A percentile compares a stretch with the other conserved stretches of the same genome.
These are phyloP conservation scores for Hanseniaspora guilliermondii DNA, from an alignment of 805 yeast genomes.

Conservation along the genomic window DNA sequence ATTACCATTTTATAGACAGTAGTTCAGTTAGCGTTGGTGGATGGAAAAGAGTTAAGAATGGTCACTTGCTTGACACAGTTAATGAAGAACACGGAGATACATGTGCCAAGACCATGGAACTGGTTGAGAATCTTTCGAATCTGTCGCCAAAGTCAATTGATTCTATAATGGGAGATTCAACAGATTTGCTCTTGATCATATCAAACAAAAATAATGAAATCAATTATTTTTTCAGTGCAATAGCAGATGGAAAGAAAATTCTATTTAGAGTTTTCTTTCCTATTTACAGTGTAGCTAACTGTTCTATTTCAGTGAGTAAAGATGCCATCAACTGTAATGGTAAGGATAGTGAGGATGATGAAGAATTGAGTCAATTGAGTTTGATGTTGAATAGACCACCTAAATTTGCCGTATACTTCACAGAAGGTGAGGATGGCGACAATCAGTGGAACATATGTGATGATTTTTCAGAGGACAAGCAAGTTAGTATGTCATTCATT, in stretches of 20 bases:
- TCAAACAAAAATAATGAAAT: constrained; percentile 60
- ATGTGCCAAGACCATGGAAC: constrained; percentile 22
- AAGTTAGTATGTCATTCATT: constrained; percentile 54
- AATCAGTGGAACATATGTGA: constrained; percentile 75
- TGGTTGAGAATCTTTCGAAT: constrained; percentile 40
- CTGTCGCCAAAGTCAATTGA: constrained; percentile 56
- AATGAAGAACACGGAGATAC: not conserved
- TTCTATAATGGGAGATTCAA: constrained; percentile 47
- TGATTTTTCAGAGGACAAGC: constrained; percentile 74
- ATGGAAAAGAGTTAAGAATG: constrained; percentile 69
- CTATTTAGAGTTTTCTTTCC: constrained; percentile 65
- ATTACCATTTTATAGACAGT: constrained; percentile 57
- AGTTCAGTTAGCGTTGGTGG: constrained; percentile 60
- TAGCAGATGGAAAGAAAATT: constrained; percentile 53
- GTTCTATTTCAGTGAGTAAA: constrained; percentile 43
- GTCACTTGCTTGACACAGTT: constrained; percentile 30
- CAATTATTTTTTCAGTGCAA: constrained; percentile 67
- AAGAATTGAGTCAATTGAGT: constrained; percentile 35
- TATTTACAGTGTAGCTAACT: constrained; percentile 43
- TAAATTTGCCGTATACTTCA: constrained; percentile 64
- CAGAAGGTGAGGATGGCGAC: constrained; percentile 38
- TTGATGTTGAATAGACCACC: constrained; percentile 49
- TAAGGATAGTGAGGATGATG: constrained; percentile 19
- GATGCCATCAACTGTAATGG: constrained; percentile 14
- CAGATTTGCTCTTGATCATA: constrained; percentile 58